phyloP scores from a whole-genome alignment of 1,139 yeast genomes.

The Groenewaldozyma auringiensis region DNA sequence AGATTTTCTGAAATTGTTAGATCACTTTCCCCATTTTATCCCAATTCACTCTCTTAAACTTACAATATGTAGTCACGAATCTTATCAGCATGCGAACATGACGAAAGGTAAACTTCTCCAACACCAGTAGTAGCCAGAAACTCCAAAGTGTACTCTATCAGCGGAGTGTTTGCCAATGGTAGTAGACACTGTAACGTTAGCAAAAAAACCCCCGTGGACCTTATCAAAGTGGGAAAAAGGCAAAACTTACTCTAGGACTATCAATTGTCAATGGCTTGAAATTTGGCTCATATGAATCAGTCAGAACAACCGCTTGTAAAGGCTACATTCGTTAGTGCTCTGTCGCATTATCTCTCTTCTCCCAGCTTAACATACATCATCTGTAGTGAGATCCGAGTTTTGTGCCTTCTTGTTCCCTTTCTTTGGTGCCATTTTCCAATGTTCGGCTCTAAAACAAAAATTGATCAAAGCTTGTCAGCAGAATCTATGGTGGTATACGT shows the following conservation, averaged over 20 bases:
- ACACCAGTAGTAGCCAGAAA: conserved; percentile 88
- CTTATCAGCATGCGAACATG: conserved; percentile 85
- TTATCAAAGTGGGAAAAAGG: too few species aligned
- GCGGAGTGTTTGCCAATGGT: conserved; percentile 87
- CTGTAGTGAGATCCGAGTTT: conserved; percentile 35
- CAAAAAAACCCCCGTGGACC: neutral
- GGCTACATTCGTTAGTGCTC: conserved; percentile 37
- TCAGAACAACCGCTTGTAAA: conserved; percentile 86
- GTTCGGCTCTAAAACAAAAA: too few species aligned
- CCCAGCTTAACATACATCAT: conserved; percentile 3
- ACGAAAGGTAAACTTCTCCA: conserved; percentile 80
- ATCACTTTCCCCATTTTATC: neutral
- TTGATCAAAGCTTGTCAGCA: too few species aligned
- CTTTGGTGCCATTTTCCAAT: conserved; percentile 24
- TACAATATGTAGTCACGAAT: conserved; percentile 68
- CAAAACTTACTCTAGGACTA: conserved; percentile 55
- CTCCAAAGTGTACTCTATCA: conserved; percentile 90
- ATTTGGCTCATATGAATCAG: conserved; percentile 86
- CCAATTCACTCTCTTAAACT: neutral
- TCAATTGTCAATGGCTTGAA: conserved; percentile 86
- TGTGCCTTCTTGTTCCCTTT: conserved; percentile 18
- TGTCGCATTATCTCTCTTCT: conserved; percentile 6
- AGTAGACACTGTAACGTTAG: conserved; percentile 47
- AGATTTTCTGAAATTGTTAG: conserved; percentile 34
- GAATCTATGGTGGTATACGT: too few species aligned